phyloP scores from a whole-genome alignment of 805 yeast species.

The Lipomyces yamadae region DNA sequence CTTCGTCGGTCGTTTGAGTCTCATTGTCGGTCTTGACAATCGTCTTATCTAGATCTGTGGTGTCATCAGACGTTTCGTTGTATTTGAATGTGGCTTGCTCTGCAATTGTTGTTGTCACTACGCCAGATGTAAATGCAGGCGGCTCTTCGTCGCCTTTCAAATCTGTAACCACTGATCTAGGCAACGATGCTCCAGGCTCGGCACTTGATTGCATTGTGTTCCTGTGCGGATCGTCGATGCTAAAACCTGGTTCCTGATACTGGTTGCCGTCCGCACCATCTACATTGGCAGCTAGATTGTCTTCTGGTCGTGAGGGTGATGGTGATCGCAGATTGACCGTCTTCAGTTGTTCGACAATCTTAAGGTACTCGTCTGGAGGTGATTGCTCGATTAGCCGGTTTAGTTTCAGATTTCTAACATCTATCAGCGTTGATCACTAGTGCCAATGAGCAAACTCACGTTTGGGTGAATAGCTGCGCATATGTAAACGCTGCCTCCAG shows the following conservation, averaged over 20 bases:
- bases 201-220: not conserved
- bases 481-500: conserved; percentile 18
- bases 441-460: conserved; percentile 11
- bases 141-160: conserved; percentile 23
- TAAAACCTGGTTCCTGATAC: not conserved
- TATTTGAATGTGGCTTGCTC: not conserved
- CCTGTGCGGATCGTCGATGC: not conserved
- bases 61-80: not conserved
- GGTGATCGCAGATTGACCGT: not conserved
- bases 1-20: not conserved
- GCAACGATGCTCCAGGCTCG: not conserved
- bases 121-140: conserved; percentile 19
- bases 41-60: not conserved
- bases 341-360: conserved; percentile 11
- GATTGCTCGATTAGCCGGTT: conserved; percentile 7
- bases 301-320: not conserved
- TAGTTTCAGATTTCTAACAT: conserved; percentile 13
- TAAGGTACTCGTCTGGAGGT: conserved; percentile 17
- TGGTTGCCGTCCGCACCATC: not conserved
- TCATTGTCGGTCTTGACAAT: not conserved
- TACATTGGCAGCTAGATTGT: not conserved
- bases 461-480: conserved; percentile 24
- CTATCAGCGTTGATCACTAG: not conserved
- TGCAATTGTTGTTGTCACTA: not conserved
- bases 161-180: conserved; percentile 7